These are phyloP conservation scores for Wallacemonas sp. DNA, from an alignment of 208 protist species.

Conservation along the genomic window DNA sequence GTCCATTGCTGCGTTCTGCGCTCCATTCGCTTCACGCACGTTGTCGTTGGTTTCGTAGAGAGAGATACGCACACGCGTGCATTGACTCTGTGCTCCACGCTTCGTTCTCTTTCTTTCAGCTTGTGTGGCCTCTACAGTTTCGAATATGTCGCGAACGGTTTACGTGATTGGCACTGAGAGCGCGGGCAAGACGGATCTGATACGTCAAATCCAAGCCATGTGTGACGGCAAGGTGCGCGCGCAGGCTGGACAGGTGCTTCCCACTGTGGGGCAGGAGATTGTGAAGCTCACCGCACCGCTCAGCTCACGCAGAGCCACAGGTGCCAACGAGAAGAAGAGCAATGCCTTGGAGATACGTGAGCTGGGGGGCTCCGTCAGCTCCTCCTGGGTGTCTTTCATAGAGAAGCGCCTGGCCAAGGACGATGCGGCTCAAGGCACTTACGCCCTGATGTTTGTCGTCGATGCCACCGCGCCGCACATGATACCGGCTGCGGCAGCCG, in stretches of 20 bases:
- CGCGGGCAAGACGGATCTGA: conserved; percentile 70
- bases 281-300: conserved; percentile 30
- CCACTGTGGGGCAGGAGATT: conserved; percentile 79
- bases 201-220: conserved; percentile 52
- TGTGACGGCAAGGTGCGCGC: conserved; percentile 25
- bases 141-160: conserved; percentile 17
- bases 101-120: no score
- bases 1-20: no score
- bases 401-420: conserved; percentile 16
- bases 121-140: no score
- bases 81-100: no score
- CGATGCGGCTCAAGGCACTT: neutral
- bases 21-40: no score
- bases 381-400: conserved; percentile 75
- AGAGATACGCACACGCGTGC: no score
- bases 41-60: no score
- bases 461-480: conserved; percentile 63
- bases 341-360: conserved; percentile 75
- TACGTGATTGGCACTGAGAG: conserved; percentile 74
- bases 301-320: no score
- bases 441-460: conserved; percentile 66
- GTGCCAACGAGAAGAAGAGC: no score
- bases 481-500: conserved; percentile 39
- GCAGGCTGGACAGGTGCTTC: conserved; percentile 25
- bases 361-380: conserved; percentile 56